Base-by-base conservation (phyloP, 2,329 filamentous ascomycete species). In the Trichoderma semiorbis region DNA sequence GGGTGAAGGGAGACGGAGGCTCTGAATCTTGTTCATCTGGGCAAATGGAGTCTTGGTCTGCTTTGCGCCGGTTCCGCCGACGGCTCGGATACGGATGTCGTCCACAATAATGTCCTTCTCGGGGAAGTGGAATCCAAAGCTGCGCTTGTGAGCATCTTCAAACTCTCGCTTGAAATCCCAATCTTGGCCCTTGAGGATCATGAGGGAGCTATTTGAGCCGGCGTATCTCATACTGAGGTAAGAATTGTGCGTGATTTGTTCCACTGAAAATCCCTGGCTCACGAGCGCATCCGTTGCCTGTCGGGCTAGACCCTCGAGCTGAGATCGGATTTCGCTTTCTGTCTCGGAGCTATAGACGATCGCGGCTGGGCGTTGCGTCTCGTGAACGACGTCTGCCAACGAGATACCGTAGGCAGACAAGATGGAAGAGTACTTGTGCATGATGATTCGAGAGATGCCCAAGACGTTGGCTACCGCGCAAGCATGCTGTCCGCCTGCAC, bases 121-220 rank as follows among this genome's bases (percentile, higher is more conserved):
- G 62, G 85, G 84, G 69, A 78, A 76, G 2, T 89, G 91, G 78
- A 94, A 94, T 2, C 91, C 91, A 76, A 93, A 94, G 76, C 93
- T 92, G 76, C 92, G 90, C 74, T 92, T 87, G 77, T 94, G 92
- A 73, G 92, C 89, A 75, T 89, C 87, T 61, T 75, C 75, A 58
- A 76, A 76, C 63, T 72, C 74, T 4, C 72, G 71, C 58, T 70
- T 71, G 21, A 76, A 76, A 30, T 78, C 68, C 76, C 76, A 76
- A 66, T 76, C 76, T 2, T 72, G 72, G 1, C 75, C 77, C 72
- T 76, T 75, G 67, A 79, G 70, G 11, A 80, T 79, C 80, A 81
- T 81, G 39, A 85, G 76, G 2, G 80, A 79, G 16, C 83, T 85
- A 64, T 82, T 83, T 2, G 82, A 82, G 12, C 83, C 84, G 1